Conservation (phyloP, 805 yeast genomes). For the Myxozyma neotropica region DNA sequence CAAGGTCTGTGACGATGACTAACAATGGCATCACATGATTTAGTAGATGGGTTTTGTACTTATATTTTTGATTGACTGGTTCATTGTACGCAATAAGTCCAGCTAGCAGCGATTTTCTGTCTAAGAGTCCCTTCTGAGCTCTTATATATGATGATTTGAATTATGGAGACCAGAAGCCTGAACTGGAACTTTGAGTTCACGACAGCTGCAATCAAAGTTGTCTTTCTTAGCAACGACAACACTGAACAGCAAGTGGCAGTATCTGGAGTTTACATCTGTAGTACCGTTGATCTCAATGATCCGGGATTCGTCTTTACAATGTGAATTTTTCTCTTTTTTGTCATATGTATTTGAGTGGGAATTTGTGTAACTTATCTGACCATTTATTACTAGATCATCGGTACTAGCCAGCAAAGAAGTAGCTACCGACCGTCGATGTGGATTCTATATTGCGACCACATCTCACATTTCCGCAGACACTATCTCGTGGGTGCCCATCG, state of each 20-base stretch:
- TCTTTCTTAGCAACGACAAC: neutral
- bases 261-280: conserved; percentile 17
- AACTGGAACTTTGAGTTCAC: conserved; percentile 3
- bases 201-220: conserved; percentile 11
- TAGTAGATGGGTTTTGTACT: neutral
- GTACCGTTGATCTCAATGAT: conserved; percentile 1
- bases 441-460: conserved; percentile 10
- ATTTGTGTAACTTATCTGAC: neutral
- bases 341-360: neutral
- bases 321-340: neutral
- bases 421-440: neutral
- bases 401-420: conserved; percentile 12
- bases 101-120: no score
- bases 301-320: conserved; percentile 21
- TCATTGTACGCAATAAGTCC: no score
- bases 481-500: conserved; percentile 15
- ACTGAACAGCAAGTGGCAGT: conserved; percentile 10
- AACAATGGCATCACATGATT: neutral
- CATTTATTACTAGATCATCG: conserved; percentile 18
- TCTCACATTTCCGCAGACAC: neutral
- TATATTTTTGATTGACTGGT: neutral
- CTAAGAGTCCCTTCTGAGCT: no score
- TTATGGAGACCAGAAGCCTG: neutral
- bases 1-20: neutral
- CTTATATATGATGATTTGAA: no score